Conservation (phyloP, 495 filamentous ascomycete species). For the Sporormia fimetaria region DNA sequence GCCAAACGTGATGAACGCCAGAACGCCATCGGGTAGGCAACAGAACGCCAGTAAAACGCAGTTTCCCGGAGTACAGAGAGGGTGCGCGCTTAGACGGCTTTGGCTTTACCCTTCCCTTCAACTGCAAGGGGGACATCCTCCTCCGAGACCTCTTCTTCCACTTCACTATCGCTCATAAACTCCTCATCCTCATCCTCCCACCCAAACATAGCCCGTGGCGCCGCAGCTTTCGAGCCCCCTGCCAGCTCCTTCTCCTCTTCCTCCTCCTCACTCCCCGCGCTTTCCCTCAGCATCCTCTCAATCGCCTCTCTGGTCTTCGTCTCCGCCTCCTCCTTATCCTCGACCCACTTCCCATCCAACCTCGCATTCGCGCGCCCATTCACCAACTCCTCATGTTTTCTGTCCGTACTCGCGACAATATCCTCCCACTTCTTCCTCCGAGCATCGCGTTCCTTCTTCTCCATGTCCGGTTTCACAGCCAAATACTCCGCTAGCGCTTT, state of each 20-base stretch:
- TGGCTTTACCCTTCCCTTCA: conserved; percentile 24
- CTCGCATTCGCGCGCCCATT: conserved; percentile 52
- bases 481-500: conserved; percentile 92
- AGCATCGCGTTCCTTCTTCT: conserved; percentile 78
- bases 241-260: conserved; percentile 1
- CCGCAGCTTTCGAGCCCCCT: conserved; percentile 9
- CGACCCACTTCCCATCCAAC: conserved; percentile 79
- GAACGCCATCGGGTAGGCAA: too few species aligned
- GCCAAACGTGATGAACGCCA: too few species aligned
- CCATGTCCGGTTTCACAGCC: conserved; percentile 94
- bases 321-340: conserved; percentile 75
- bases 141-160: conserved; percentile 18
- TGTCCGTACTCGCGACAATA: conserved; percentile 71
- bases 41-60: too few species aligned
- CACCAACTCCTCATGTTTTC: conserved; percentile 65
- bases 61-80: not conserved
- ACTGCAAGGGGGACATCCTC: conserved; percentile 7
- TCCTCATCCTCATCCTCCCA: conserved; percentile 29
- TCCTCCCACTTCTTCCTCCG: conserved; percentile 69
- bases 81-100: conserved; percentile 3
- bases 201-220: conserved; percentile 19
- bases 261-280: conserved; percentile 10
- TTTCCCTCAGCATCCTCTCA: conserved; percentile 31
- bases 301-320: conserved; percentile 81
- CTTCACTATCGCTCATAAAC: conserved; percentile 25